These are phyloP conservation scores for Candida ipomoeae DNA, from an alignment of 805 yeast species.

Conservation along the genomic window DNA sequence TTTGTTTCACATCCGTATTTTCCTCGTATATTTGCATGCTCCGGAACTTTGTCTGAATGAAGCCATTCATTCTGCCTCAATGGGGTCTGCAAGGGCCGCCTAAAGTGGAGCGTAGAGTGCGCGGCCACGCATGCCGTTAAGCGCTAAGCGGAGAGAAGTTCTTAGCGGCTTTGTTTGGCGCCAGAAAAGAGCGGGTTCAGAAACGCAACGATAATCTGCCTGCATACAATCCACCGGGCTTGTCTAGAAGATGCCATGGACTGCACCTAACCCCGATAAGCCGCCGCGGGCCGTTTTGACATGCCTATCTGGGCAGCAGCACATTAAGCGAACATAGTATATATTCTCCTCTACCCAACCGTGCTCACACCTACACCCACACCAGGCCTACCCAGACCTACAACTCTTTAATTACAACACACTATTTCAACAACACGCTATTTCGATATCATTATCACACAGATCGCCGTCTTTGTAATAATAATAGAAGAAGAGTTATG, in stretches of 20 bases:
- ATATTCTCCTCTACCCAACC: neutral
- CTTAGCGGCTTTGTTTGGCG: neutral
- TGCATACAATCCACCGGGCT: neutral
- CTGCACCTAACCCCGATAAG: neutral
- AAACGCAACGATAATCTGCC: neutral
- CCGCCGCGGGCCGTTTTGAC: neutral
- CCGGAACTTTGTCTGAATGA: too few relatives aligned
- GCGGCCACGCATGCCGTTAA: neutral
- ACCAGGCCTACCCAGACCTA: neutral
- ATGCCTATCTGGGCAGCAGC: constrained; percentile 2
- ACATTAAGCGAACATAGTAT: neutral
- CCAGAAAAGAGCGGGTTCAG: too few relatives aligned
- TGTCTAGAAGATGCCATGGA: neutral
- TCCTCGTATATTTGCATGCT: too few relatives aligned
- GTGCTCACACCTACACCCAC: too few relatives aligned
- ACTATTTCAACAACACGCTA: too few relatives aligned
- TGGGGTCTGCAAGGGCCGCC: too few relatives aligned
- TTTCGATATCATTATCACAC: neutral
- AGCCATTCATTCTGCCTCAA: too few relatives aligned
- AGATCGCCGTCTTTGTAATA: constrained; percentile 4
- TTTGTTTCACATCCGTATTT: too few relatives aligned
- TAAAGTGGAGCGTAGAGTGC: too few relatives aligned
- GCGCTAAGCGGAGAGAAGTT: neutral
- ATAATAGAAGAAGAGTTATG: constrained; percentile 16
- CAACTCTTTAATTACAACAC: too few relatives aligned